Evolutionary conservation across 495 filamentous ascomycete species (phyloP), one percentile per base, ranked within the genome.

Genomic region (Daldinia concentrica): DNA sequence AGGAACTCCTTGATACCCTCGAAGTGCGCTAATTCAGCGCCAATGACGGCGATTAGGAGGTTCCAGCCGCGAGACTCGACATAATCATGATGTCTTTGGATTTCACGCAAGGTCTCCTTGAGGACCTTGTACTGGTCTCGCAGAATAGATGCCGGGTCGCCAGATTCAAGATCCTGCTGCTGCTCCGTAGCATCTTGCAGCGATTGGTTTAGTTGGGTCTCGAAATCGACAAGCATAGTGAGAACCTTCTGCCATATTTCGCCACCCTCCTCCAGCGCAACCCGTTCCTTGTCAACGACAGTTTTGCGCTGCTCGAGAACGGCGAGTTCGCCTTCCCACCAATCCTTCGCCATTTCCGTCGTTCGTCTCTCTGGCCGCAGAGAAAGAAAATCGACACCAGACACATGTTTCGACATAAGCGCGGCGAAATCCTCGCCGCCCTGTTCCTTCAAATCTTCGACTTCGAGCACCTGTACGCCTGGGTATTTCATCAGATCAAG

Each of bases 21-120:
- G 59, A 97, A 88, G 7, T 96, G 94, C 71, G 95, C 91, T 4
- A 97, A 77, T 74, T 99, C 95, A 1, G 95, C 93, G 4, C 93
- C 91, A 65, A 98, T 90, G 64, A 92, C 94, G 64, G 91, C 95
- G 24, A 97, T 87, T 26, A 99, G 83, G 27, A 98, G 79, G 43
- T 92, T 98, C 95, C 95, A 99, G 6, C 89, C 86, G 61, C 86
- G 86, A 4, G 86, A 83, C 60, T 90, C 84, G 0, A 90, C 91
- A 36, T 85, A 79, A 15, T 86, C 83, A n/a, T 90, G 74, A 6
- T 83, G 85, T 37, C 84, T 79, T 59, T 90, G 87, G n/a, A 97
- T 76, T 11, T 85, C 83, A 3, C 66, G 57, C 41, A 91, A 84
- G 19, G 87, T 87, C 7, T 75, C 70, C 50, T 88, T 84, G 74